A percentile compares a stretch with the other conserved stretches of the same genome.
These are phyloP conservation scores for Primulina huaijiensis DNA, from an alignment of 257 asterid genomes.

Conservation along the genomic window DNA sequence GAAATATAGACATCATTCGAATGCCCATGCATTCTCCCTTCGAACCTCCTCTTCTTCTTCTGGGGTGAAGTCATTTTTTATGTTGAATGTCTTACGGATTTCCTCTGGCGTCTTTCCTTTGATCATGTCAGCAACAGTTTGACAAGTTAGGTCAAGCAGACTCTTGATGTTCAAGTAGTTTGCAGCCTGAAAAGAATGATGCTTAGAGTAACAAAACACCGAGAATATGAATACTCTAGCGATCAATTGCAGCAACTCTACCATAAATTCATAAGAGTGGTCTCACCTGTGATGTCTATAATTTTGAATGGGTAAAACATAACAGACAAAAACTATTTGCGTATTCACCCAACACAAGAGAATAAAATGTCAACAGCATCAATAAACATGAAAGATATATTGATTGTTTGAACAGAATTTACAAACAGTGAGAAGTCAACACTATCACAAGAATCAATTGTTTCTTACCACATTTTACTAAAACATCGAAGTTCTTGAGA, in stretches of 20 bases:
- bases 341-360: neutral
- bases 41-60: constrained; percentile 71
- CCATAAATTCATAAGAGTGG: neutral
- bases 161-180: constrained; percentile 31
- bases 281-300: neutral
- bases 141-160: constrained; percentile 52
- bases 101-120: constrained; percentile 68
- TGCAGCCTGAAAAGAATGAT: constrained; percentile 44
- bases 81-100: constrained; percentile 59
- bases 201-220: neutral
- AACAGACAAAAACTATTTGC: neutral
- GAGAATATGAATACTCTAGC: neutral
- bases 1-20: neutral
- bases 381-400: neutral
- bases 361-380: neutral
- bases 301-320: neutral
- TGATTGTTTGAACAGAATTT: neutral
- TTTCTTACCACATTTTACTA: neutral
- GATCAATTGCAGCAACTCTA: no score
- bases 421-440: neutral
- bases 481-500: neutral
- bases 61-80: constrained; percentile 51
- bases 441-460: neutral
- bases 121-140: constrained; percentile 60
- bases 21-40: constrained; percentile 66